Conservation (phyloP, 75 land plant genomes). For the Selaginella moellendorffii region DNA sequence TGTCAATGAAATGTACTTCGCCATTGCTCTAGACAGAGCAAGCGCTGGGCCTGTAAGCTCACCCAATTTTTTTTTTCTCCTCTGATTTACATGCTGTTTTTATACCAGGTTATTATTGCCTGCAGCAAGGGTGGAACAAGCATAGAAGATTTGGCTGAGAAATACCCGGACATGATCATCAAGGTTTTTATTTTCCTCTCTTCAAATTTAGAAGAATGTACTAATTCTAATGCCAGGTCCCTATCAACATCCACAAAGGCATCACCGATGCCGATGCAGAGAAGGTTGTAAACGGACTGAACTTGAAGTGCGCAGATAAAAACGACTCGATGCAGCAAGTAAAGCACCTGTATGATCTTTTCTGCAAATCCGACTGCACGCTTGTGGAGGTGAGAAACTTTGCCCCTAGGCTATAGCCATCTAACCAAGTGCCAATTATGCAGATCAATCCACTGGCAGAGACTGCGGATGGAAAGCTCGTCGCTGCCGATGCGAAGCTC, state of each 20-base stretch:
- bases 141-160: slow-evolving; percentile 98
- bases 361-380: slow-evolving; percentile 80
- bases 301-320: slow-evolving; percentile 56
- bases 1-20: slow-evolving; percentile 98
- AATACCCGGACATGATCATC: slow-evolving; percentile 87
- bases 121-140: slow-evolving; percentile 94
- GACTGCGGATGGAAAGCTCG: slow-evolving; percentile 62
- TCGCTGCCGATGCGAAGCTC: slow-evolving; percentile 93
- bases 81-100: background rate
- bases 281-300: slow-evolving; percentile 86
- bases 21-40: slow-evolving; percentile 85
- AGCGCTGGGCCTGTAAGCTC: slow-evolving; percentile 91
- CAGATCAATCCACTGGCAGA: slow-evolving; percentile 93
- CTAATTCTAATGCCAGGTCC: slow-evolving; percentile 38
- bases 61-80: background rate
- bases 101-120: slow-evolving; percentile 78
- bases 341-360: slow-evolving; percentile 76
- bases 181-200: slow-evolving; percentile 37
- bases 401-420: too few species aligned
- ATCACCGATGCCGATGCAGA: slow-evolving; percentile 97
- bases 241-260: slow-evolving; percentile 75
- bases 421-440: background rate
- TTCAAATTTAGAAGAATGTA: background rate
- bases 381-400: slow-evolving; percentile 49
- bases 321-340: slow-evolving; percentile 70